phyloP scores from a whole-genome alignment of 768 basidiomycete genomes.

The Mycena haematopus region DNA sequence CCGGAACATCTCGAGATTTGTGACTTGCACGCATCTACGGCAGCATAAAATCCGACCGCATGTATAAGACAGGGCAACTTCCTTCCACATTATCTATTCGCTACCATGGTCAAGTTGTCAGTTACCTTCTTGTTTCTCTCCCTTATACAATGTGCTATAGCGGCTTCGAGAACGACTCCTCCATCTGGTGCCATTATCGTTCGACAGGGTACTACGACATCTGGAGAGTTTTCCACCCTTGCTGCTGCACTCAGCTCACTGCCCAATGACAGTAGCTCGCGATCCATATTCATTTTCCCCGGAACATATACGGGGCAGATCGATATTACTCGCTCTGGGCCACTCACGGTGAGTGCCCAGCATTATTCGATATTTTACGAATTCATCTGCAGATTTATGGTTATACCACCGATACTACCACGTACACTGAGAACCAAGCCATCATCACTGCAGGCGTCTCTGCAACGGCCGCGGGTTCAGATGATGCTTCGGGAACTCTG shows the following conservation, averaged over 20 bases:
- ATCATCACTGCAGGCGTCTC: constrained; percentile 45
- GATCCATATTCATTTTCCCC: constrained; percentile 54
- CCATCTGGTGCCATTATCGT: constrained; percentile 52
- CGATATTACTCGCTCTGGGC: constrained; percentile 51
- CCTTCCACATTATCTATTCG: background rate
- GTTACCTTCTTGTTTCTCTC: constrained; percentile 1
- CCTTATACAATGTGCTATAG: constrained; percentile 28
- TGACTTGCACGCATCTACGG: background rate
- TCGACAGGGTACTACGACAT: constrained; percentile 43
- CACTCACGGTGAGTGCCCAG: constrained; percentile 42
- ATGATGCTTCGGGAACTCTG: constrained; percentile 56
- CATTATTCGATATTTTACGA: background rate
- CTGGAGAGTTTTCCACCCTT: constrained; percentile 49
- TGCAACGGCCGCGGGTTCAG: constrained; percentile 45
- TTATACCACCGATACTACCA: constrained; percentile 48
- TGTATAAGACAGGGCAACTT: background rate
- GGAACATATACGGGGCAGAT: constrained; percentile 54
- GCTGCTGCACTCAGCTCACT: constrained; percentile 49
- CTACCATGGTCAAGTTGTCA: constrained; percentile 15
- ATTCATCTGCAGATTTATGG: constrained; percentile 45
- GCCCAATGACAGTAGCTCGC: constrained; percentile 45
- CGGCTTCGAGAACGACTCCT: constrained; percentile 47
- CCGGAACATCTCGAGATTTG: too few species aligned
- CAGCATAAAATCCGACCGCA: background rate
- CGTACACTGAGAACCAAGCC: constrained; percentile 47